Evolutionary conservation across 164 flowering plant species (phyloP).

Genomic region (Houttuynia cordata): DNA sequence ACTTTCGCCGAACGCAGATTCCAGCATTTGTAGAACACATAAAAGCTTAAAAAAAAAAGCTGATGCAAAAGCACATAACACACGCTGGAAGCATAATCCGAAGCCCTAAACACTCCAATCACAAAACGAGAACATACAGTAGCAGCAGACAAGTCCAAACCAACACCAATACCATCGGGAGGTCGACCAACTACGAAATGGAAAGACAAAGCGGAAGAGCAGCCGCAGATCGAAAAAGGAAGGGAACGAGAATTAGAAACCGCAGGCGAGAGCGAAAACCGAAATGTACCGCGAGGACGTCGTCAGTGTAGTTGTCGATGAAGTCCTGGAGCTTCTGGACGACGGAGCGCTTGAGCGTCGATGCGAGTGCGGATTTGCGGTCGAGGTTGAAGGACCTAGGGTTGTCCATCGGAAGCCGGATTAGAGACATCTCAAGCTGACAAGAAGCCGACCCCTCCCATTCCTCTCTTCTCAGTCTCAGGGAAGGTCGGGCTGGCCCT

Average conservation of each 20-base stretch:
- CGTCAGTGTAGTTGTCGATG: constrained; percentile 19
- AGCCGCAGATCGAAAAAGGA: background rate
- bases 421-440: background rate
- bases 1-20: too few species aligned
- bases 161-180: background rate
- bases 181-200: background rate
- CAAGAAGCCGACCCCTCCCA: background rate
- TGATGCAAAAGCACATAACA: too few species aligned
- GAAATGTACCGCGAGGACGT: constrained; percentile 33
- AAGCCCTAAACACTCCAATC: background rate
- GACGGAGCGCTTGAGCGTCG: constrained; percentile 12
- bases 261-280: background rate
- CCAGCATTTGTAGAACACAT: too few species aligned
- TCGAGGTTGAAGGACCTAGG: constrained; percentile 23
- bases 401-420: constrained; percentile 8
- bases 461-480: too few species aligned
- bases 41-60: too few species aligned
- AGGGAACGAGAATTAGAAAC: background rate
- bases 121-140: background rate
- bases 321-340: constrained; percentile 18
- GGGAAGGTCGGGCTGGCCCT: too few species aligned
- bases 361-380: constrained; percentile 12
- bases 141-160: background rate
- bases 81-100: too few species aligned
- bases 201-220: background rate